Evolutionary conservation across 441 rosid species (phyloP), one percentile per base, ranked within the genome.

Genomic region (Pelargonium fulgidum): DNA sequence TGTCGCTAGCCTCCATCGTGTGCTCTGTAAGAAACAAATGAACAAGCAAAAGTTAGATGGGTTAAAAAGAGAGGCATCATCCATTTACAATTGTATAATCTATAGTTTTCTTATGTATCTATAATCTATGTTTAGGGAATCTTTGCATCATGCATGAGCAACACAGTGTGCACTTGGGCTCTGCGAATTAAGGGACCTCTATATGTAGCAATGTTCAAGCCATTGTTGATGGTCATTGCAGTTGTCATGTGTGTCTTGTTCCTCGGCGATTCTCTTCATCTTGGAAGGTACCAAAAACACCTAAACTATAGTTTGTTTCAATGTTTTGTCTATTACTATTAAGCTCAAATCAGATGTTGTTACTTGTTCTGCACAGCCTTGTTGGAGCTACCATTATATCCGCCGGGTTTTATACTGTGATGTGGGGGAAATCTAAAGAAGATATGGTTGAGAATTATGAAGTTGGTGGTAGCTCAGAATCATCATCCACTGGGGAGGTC

Each of bases 351-450:
- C 72, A 2, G 36, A 29, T 29, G 36, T 29, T 29, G 36, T 29
- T 24, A 24, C 13, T 2, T 2, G 39, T 58, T 67, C 26, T 24
- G 36, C 36, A 76, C 81, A 89, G 96, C 75, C 69, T 87, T 12
- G 76, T 88, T 0, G 94, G 96, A 50, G 94, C 94, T 54, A 81
- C 83, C 0, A 76, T 85, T 24, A 89, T 90, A 75, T 82, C 98
- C 0, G 17, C 85, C 1, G 94, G 96, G 44, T 93, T 89, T 66
- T 90, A 89, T 54, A 89, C 83, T 0, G 91, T 89, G 4, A 85
- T 88, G 88, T 87, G 92, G 98, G 96, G 97, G 2, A 92, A 92
- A 82, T 74, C 83, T 2, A 90, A 85, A 68, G 93, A 89, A 70
- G 93, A 80, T 41, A 67, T 52, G 59, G 75, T 54, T 36, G 92